Percentiles rank a stretch among this genome's conserved stretches.
phyloP scores from a whole-genome alignment of 2,329 filamentous ascomycete species.

The Ophidiomyces ophidiicola region DNA sequence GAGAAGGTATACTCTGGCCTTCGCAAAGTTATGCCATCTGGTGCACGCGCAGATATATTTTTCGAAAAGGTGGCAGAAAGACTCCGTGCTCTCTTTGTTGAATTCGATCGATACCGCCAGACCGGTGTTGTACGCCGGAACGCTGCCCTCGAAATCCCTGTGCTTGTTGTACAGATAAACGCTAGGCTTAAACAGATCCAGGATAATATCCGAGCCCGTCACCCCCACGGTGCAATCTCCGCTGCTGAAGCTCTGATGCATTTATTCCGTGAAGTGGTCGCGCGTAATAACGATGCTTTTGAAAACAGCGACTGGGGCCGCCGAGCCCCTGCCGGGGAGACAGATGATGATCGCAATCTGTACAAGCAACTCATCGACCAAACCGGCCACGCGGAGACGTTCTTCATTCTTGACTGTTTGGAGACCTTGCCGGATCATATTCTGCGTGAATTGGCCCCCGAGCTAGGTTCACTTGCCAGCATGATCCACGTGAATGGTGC shows the following conservation, averaged over 20 bases:
- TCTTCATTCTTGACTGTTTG: conserved; percentile 32
- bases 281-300: conserved; percentile 31
- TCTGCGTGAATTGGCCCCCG: conserved; percentile 22
- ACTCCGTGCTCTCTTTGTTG: conserved; percentile 24
- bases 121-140: conserved; percentile 22
- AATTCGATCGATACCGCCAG: conserved; percentile 32
- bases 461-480: conserved; percentile 23
- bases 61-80: conserved; percentile 33
- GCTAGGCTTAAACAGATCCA: conserved; percentile 23
- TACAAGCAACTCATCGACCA: conserved; percentile 30
- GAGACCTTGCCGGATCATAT: conserved; percentile 24
- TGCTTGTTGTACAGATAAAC: conserved; percentile 25
- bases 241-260: conserved; percentile 30
- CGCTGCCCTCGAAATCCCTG: conserved; percentile 20
- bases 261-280: conserved; percentile 28
- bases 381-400: conserved; percentile 9
- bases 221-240: conserved; percentile 27
- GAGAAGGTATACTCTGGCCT: conserved; percentile 32
- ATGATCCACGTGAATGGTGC: conserved; percentile 37
- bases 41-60: conserved; percentile 33
- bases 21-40: conserved; percentile 32
- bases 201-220: conserved; percentile 24
- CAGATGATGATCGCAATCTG: conserved; percentile 33
- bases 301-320: conserved; percentile 28
- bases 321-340: conserved; percentile 25